Base-by-base conservation (phyloP, 2,329 filamentous ascomycete genomes). In the Rasamsonia emersonii region DNA sequence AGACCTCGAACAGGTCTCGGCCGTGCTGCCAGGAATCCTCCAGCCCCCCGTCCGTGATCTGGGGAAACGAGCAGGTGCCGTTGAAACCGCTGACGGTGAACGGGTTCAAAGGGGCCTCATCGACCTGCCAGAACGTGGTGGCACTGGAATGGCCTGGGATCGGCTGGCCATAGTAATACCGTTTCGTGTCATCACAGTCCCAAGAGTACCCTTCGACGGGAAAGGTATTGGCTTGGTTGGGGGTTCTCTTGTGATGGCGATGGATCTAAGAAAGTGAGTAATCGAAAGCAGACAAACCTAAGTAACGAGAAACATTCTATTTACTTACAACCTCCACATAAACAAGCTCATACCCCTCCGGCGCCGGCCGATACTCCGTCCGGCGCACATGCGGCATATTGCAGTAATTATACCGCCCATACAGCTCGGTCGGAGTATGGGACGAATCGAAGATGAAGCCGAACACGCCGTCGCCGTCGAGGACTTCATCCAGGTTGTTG, bases 341-440 rank as follows among this genome's bases (percentile, higher is more conserved):
- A 46, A 71, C 61, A 30, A 91, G 61, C 45, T 77, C 64, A 50
- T 75, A 86, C n/a, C 70, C 71, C 0, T 57, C 41, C 1, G 61
- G 46, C 0, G 71, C 62, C 38, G 58, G 67, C 9, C 67, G 54
- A 49, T 91, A 91, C 47, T 84, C 80, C 9, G 58, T 56, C 14
- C 54, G 60, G 18, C 82, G 70, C n/a, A 83, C 79, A 59, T 89
- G 85, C 1, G 85, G 84, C 82, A 91, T 91, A 50, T 91, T 88
- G 58, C 84, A 91, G 68, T 69, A 89, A 54, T 89, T 86, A 58
- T 88, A 88, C 1, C 62, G 68, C 4, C 75, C 74, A 56, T 82
- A 79, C 21, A 64, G 44, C 1, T 57, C 50, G 33, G 67, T 59
- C 0, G 81, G 73, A 0, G 73, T 71, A 2, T 60, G 43, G 1